Evolutionary conservation across 176 grass and related monocot species (phyloP).

Genomic region (Cenchrus purpureus): DNA sequence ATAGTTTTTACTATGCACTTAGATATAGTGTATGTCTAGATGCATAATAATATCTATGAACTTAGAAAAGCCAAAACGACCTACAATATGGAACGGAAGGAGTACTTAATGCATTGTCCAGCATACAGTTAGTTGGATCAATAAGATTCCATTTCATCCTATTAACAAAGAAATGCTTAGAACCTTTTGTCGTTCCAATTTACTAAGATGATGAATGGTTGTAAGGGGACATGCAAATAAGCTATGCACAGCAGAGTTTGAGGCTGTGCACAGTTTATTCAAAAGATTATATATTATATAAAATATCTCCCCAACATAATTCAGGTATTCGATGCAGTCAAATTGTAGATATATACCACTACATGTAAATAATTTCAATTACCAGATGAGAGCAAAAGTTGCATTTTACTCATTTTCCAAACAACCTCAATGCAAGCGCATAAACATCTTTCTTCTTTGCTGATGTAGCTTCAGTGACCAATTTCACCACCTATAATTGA

Average conservation of each 20-base stretch:
- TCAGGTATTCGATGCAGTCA: slow-evolving; percentile 19
- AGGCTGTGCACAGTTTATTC: not conserved
- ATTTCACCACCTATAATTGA: slow-evolving; percentile 74
- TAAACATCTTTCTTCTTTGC: slow-evolving; percentile 97
- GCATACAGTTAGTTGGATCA: not conserved
- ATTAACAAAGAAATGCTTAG: not conserved
- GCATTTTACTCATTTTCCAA: slow-evolving; percentile 75
- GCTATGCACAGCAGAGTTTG: not conserved
- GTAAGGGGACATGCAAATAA: not conserved
- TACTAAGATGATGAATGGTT: not conserved
- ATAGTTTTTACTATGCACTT: no score
- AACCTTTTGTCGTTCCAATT: not conserved
- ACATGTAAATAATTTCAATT: slow-evolving; percentile 28
- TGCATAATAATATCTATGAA: no score
- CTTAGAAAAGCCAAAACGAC: no score
- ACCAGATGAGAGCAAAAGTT: slow-evolving; percentile 33
- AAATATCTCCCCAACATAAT: not conserved
- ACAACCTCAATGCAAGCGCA: slow-evolving; percentile 85
- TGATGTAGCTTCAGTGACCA: slow-evolving; percentile 74
- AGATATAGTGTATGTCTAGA: no score
- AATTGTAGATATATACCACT: not conserved
- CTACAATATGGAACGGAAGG: no score
- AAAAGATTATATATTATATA: not conserved
- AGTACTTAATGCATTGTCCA: not conserved
- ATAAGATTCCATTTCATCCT: not conserved